These are phyloP conservation scores for Eutrema yunnanense DNA, from an alignment of 345 rosid genomes.

Conservation along the genomic window DNA sequence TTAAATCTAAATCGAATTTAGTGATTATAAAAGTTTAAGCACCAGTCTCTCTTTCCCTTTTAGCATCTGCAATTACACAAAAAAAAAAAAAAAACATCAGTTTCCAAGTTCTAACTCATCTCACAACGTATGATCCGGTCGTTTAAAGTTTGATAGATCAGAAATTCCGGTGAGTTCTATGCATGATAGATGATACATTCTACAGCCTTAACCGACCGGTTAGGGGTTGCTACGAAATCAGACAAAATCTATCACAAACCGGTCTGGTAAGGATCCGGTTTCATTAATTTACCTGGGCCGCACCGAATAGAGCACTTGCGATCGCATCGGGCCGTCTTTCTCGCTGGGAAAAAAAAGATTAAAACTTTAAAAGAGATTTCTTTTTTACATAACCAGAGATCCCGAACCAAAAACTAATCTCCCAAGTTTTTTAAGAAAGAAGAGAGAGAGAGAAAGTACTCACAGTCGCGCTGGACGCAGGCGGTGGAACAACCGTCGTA, in stretches of 20 bases:
- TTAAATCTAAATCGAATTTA: background rate
- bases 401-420: background rate
- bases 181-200: background rate
- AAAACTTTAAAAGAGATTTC: background rate
- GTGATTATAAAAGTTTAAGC: background rate
- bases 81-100: background rate
- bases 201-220: background rate
- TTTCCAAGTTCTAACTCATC: background rate
- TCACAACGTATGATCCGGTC: background rate
- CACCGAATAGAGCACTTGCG: slow-evolving; percentile 50
- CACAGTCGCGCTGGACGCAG: slow-evolving; percentile 42
- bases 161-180: background rate
- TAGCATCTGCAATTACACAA: slow-evolving; percentile 9
- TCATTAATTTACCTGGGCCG: slow-evolving; percentile 32
- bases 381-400: background rate
- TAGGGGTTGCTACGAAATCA: background rate
- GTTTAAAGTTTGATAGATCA: background rate
- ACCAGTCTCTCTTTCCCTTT: slow-evolving; percentile 7
- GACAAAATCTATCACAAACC: background rate
- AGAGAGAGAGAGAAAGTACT: background rate
- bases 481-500: slow-evolving; percentile 47
- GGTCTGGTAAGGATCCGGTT: background rate
- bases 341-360: slow-evolving; percentile 22
- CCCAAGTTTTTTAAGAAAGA: background rate
- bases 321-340: slow-evolving; percentile 47